These are phyloP conservation scores for Apophysomyces variabilis DNA, from an alignment of 371 early-diverging fungal genomes.

Conservation along the genomic window DNA sequence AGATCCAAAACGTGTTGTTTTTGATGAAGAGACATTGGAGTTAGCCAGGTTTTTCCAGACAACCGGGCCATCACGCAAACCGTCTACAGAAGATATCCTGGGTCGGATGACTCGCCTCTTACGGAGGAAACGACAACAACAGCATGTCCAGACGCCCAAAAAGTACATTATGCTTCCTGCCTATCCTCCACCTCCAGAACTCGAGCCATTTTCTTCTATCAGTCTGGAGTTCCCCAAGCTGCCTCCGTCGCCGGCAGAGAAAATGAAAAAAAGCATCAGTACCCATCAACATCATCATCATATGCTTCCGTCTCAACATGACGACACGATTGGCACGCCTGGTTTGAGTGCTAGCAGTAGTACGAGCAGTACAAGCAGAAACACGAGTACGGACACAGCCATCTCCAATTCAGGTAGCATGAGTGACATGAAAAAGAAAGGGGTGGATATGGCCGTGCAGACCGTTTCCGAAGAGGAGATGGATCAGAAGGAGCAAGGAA, in stretches of 20 bases:
- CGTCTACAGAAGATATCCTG: conserved; percentile 9
- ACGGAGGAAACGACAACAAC: conserved; percentile 20
- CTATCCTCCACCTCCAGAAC: conserved; percentile 18
- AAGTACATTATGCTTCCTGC: conserved; percentile 30
- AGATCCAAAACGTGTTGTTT: not conserved
- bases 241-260: conserved; percentile 9
- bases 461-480: not conserved
- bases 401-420: too few relatives aligned
- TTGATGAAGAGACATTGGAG: conserved; percentile 28
- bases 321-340: not conserved
- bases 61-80: conserved; percentile 32
- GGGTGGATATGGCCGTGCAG: conserved; percentile 5
- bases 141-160: not conserved
- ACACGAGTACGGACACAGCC: too few relatives aligned
- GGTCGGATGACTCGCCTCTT: conserved; percentile 1
- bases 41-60: conserved; percentile 43
- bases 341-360: not conserved
- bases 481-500: not conserved
- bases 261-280: not conserved
- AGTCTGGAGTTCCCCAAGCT: conserved; percentile 15
- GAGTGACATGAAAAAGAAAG: not conserved
- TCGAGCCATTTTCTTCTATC: conserved; percentile 5
- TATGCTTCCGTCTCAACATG: too few relatives aligned
- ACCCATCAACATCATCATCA: too few relatives aligned
- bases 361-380: not conserved